These are phyloP conservation scores for Powellomyces hirtus DNA, from an alignment of 192 early-diverging fungal species.

Conservation along the genomic window DNA sequence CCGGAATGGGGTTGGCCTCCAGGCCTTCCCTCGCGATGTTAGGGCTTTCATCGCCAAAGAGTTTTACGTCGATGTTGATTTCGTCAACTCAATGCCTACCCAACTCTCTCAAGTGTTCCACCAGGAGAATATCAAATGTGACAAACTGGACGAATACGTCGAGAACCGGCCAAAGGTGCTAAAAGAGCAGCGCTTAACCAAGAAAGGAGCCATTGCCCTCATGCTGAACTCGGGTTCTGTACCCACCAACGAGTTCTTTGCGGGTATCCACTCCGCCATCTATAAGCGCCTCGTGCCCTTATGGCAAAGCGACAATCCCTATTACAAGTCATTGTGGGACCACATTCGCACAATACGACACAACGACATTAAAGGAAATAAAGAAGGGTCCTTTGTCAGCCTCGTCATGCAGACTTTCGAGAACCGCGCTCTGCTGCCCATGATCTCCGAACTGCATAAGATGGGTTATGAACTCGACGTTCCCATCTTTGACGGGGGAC, in stretches of 20 bases:
- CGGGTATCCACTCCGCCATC: background rate
- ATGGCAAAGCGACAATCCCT: background rate
- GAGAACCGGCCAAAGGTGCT: background rate
- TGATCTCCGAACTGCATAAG: no score
- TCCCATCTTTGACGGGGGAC: constrained; percentile 1
- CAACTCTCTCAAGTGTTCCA: background rate
- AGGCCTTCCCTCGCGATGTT: constrained; percentile 13
- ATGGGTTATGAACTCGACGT: no score
- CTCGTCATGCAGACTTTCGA: constrained; percentile 14
- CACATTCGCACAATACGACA: background rate
- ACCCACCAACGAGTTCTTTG: background rate
- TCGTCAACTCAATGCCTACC: constrained; percentile 8
- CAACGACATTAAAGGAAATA: constrained; percentile 8
- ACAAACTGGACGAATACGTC: constrained; percentile 11
- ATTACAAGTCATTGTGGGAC: background rate
- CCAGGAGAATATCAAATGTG: background rate
- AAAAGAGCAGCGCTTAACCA: background rate
- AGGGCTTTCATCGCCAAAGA: constrained; percentile 1
- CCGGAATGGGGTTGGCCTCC: background rate
- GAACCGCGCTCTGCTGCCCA: background rate
- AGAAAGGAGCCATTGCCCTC: background rate
- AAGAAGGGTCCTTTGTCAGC: background rate
- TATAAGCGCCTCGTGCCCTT: background rate
- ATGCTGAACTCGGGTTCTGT: no score
- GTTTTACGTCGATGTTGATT: constrained; percentile 15